Base-by-base conservation (phyloP, 208 protist species). In the Trichomonas tenax region DNA sequence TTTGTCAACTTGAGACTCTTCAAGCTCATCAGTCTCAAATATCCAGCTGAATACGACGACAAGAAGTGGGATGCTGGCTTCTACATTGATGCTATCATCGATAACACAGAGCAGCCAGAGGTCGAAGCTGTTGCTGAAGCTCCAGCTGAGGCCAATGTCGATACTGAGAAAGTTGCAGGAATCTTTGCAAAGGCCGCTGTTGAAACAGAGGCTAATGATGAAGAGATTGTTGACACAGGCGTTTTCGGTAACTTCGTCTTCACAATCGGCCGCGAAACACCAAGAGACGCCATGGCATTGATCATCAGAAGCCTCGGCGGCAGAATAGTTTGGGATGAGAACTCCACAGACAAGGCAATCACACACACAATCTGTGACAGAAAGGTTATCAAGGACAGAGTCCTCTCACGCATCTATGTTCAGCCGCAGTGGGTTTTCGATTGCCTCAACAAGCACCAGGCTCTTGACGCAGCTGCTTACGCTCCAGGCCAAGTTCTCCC, bases 381-480 rank as follows among this genome's bases (percentile, higher is more conserved):
- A 34, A 26, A n/a, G 2, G 86, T 48, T n/a, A 93, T 93, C 44
- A 44, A 93, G 14, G 45, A 23, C 3, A 41, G 86, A 48, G 11
- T 58, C 15, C 34, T 93, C 10, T n/a, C 41, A 40, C 26, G 86
- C 3, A 93, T 49, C 45, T 93, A 93, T 36, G 31, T 93, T 38
- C 86, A 93, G 45, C 34, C 86, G 15, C 86, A 93, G 45, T 93
- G 86, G 86, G 86, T 93, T n/a, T 34, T 93, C 46, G 86, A 93
- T 38, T 93, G 86, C 34, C 31, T 93, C 0, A 93, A 93, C 44
- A 93, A 93, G 86, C 11, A 51, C n/a, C 3, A 48, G 26, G 21
- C 44, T 17, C 44, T 93, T 14, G 86, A 93, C 34, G 11, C 31
- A 34, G 44, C 26, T n/a, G 3, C 44, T 58, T 93, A 93, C 34